Evolutionary conservation across 108 stramenopile species (phyloP), one percentile per base, ranked within the genome.

Genomic region (Chaetoceros muelleri): DNA sequence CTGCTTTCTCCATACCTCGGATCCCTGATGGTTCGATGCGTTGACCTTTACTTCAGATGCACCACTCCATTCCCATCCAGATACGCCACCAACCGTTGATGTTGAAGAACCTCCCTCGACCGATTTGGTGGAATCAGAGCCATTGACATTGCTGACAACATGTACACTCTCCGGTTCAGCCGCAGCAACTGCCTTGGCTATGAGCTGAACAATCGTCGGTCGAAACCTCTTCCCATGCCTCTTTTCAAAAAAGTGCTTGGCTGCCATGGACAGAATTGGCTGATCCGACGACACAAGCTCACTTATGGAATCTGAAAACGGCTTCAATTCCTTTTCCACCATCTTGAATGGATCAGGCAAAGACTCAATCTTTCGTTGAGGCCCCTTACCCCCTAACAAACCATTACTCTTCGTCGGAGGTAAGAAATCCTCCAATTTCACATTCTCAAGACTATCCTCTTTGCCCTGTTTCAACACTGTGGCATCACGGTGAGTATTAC

Each of bases 211-310:
- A 64, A 98, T 95, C 0, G 97, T 98, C 0, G 97, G 97, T 26
- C 97, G 76, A 63, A 96, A 96, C 23, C 95, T 67, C 54, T 98
- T 98, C 28, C 97, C 97, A 65, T 96, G 97, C 53, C 95, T 59
- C 66, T 96, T 89, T 70, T 98, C 92, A 55, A 98, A 97, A 63
- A 99, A 98, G 55, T 98, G 95, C 47, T 89, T 91, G 19, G 98
- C 95, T 48, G 97, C 98, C 87, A 90, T 95, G 48, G 84, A 83
- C 18, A 99, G 76, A 57, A 99, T 92, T 1, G 98, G 96, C 56
- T 96, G 94, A 53, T 99, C 96, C 34, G 93, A 77, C 24, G 90
- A 95, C 2, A 99, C 94, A 21, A 99, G 80, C 55, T 95, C 95
- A 57, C 93, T 94, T 67, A 99, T 96, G 25, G 80, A 88, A 55